Evolutionary conservation across 2,329 filamentous ascomycete species (phyloP), one percentile per base, ranked within the genome.

Genomic region (Beauveria australis): DNA sequence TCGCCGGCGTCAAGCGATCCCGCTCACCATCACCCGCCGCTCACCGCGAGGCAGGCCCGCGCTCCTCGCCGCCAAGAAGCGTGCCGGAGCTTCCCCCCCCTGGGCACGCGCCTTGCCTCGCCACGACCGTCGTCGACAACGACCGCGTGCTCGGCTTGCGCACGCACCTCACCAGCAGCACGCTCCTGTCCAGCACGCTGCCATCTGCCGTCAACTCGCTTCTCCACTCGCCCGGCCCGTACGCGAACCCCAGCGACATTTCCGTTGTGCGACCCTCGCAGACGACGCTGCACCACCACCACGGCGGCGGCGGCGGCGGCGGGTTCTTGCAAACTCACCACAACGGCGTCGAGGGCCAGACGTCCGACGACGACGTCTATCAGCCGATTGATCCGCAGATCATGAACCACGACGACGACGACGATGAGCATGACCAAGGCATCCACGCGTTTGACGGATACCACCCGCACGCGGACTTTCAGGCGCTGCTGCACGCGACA

Each of bases 301-400:
- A 9, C 60, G 63, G 63, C 22, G 64, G 61, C 52, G 65, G 67
- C 22, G 64, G 67, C 22, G 22, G 22, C 22, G 64, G 61, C 53
- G 65, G 67, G 14, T 53, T 58, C 52, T 61, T 53, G 54, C 49
- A 58, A 26, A 71, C 7, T 30, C 28, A 62, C 72, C 73, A 61
- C 66, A 74, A 61, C 65, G 67, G 70, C 62, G 33, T 37, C 14
- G 66, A 72, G 67, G 62, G 74, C 14, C 72, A 74, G 66, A 4
- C 24, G 24, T 24, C 24, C 24, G 62, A 66, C 37, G 63, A 70
- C 26, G 72, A 56, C 33, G 71, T 77, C 30, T 81, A 80, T 67
- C 79, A 83, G 58, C 82, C 81, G 28, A 84, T 85, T 69, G 81
- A 85, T 67, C 81, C 82, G n/a, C 81, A 81, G 65, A 83, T 84